These are phyloP conservation scores for Agarophyton chilense DNA, from an alignment of 23 red algal genomes.

Conservation along the genomic window DNA sequence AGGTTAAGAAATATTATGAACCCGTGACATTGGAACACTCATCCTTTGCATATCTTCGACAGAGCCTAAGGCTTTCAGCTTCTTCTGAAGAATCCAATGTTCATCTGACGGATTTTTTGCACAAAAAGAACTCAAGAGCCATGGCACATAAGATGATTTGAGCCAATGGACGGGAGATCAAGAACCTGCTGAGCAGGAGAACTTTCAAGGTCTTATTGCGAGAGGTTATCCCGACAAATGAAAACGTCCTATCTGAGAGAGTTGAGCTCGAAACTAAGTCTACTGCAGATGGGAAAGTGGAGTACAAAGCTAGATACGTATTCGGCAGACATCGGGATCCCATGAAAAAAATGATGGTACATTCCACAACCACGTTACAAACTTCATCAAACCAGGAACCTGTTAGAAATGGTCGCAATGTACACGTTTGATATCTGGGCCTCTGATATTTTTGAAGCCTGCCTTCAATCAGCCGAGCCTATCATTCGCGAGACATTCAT, in stretches of 20 bases:
- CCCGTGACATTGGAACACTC: no score
- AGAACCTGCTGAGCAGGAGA: background rate
- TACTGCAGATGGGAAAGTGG: background rate
- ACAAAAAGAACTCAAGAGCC: background rate
- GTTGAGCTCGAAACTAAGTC: slow-evolving; percentile 5
- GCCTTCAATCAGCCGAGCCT: no score
- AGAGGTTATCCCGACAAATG: background rate
- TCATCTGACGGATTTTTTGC: background rate
- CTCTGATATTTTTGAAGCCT: no score
- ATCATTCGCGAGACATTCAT: no score
- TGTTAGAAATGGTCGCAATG: no score
- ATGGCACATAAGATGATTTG: background rate
- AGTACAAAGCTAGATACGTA: slow-evolving; percentile 27
- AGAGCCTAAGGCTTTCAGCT: no score
- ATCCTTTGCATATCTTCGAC: no score
- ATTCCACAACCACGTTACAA: background rate
- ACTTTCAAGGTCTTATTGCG: background rate
- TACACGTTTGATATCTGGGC: no score
- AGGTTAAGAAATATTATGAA: background rate
- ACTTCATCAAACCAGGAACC: background rate
- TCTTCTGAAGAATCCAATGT: no score
- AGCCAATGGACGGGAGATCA: background rate
- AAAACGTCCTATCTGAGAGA: background rate
- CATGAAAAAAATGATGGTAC: background rate
- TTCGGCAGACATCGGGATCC: background rate